A percentile compares a stretch with the other conserved stretches of the same genome.
phyloP scores from a whole-genome alignment of 1,284 basidiomycete genomes.

The Clitocybe nebularis region DNA sequence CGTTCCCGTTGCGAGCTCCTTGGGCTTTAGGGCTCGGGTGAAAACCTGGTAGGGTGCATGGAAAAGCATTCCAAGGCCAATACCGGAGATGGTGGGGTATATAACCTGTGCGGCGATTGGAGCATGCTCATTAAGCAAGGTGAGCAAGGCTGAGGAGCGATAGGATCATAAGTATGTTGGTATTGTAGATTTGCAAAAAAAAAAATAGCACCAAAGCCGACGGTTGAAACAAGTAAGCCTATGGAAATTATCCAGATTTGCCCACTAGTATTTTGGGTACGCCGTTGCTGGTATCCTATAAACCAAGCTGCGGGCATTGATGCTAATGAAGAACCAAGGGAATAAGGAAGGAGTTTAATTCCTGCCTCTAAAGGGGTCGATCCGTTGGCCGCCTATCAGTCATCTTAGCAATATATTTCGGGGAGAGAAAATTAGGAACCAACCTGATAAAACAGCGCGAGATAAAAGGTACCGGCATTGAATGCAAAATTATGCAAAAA shows the following conservation, averaged over 20 bases:
- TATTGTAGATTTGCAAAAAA: slow-evolving; percentile 10
- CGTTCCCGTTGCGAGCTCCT: slow-evolving; percentile 71
- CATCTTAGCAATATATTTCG: slow-evolving; percentile 9
- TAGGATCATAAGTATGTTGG: slow-evolving; percentile 16
- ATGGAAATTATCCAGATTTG: slow-evolving; percentile 59
- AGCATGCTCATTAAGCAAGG: slow-evolving; percentile 52
- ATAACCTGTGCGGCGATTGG: slow-evolving; percentile 39
- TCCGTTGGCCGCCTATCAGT: slow-evolving; percentile 57
- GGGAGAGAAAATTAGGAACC: slow-evolving; percentile 15
- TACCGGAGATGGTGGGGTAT: slow-evolving; percentile 67
- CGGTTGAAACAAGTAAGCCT: slow-evolving; percentile 59
- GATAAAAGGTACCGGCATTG: slow-evolving; percentile 78
- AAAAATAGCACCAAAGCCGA: slow-evolving; percentile 63
- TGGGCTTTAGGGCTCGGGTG: slow-evolving; percentile 53
- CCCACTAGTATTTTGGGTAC: slow-evolving; percentile 51
- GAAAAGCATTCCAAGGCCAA: slow-evolving; percentile 77
- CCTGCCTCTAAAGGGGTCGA: slow-evolving; percentile 66
- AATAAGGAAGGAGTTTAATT: slow-evolving; percentile 71
- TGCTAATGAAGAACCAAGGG: slow-evolving; percentile 73
- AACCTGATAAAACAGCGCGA: slow-evolving; percentile 77
- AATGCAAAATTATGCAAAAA: slow-evolving; percentile 80
- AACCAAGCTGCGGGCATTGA: slow-evolving; percentile 79
- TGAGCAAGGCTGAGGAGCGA: slow-evolving; percentile 53
- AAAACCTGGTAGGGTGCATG: slow-evolving; percentile 80
- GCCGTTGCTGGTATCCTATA: slow-evolving; percentile 59